Evolutionary conservation across 2,329 filamentous ascomycete species (phyloP).

Genomic region (Phialemonium atrogriseum): DNA sequence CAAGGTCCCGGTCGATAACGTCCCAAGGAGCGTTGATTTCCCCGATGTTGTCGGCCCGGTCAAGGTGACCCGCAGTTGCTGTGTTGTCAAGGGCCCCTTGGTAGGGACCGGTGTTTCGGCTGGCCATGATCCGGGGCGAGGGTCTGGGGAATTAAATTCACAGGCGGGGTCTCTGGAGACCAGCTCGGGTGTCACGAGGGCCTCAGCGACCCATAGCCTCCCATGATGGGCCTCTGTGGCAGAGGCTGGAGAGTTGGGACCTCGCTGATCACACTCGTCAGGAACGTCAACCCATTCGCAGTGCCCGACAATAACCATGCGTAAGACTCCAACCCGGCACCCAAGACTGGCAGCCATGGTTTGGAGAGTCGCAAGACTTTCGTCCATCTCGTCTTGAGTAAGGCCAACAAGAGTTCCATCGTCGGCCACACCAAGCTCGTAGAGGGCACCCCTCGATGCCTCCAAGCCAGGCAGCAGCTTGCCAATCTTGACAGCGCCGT

Average conservation of each 20-base stretch:
- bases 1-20: slow-evolving; percentile 74
- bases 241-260: no score
- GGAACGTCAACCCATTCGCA: slow-evolving; percentile 61
- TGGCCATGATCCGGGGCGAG: no score
- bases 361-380: slow-evolving; percentile 76
- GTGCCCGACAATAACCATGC: slow-evolving; percentile 75
- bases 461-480: slow-evolving; percentile 73
- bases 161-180: slow-evolving; percentile 23
- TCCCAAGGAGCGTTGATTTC: slow-evolving; percentile 86
- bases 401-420: slow-evolving; percentile 87
- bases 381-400: slow-evolving; percentile 82
- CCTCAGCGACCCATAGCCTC: slow-evolving; percentile 81
- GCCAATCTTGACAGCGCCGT: slow-evolving; percentile 37
- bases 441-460: slow-evolving; percentile 85
- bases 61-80: slow-evolving; percentile 79
- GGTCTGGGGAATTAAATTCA: not conserved
- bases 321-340: slow-evolving; percentile 72
- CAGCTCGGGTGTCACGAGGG: slow-evolving; percentile 70
- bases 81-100: slow-evolving; percentile 44
- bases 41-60: slow-evolving; percentile 85
- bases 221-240: slow-evolving; percentile 27
- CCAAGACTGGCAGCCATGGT: slow-evolving; percentile 91
- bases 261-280: slow-evolving; percentile 17
- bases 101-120: slow-evolving; percentile 21
- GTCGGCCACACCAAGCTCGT: slow-evolving; percentile 94